phyloP scores from a whole-genome alignment of 768 basidiomycete species.

The Lenzites betulinus region DNA sequence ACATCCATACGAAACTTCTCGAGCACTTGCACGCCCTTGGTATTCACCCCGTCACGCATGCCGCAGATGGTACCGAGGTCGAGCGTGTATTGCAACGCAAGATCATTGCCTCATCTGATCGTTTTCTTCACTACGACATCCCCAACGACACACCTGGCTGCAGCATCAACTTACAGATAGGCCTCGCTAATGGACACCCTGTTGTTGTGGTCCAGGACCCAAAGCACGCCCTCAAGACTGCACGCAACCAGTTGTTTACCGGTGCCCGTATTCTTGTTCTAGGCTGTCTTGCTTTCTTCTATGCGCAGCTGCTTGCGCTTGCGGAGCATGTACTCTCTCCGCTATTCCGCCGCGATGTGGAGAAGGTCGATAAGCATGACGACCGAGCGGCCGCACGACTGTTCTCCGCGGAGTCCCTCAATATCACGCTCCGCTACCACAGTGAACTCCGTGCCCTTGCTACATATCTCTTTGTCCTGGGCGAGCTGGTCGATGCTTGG shows the following conservation, averaged over 20 bases:
- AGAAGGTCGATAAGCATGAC: slow-evolving; percentile 46
- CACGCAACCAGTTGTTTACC: slow-evolving; percentile 38
- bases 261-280: slow-evolving; percentile 34
- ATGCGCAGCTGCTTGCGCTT: not conserved
- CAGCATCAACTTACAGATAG: no score
- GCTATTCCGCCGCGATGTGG: slow-evolving; percentile 37
- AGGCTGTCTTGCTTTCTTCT: slow-evolving; percentile 28
- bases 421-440: no score
- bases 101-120: no score
- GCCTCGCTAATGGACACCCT: slow-evolving; percentile 26
- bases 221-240: slow-evolving; percentile 40
- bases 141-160: no score
- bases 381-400: slow-evolving; percentile 44
- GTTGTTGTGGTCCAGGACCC: slow-evolving; percentile 39
- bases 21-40: no score
- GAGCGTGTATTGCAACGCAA: no score
- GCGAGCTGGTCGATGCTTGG: slow-evolving; percentile 30
- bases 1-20: no score
- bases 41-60: no score
- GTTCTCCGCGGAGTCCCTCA: slow-evolving; percentile 38
- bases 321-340: slow-evolving; percentile 24
- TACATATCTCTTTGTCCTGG: slow-evolving; percentile 42
- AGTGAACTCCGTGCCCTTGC: no score
- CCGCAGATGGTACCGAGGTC: no score
- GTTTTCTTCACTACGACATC: no score